phyloP scores from a whole-genome alignment of 805 yeast species.

The Henningerozyma blattae region DNA sequence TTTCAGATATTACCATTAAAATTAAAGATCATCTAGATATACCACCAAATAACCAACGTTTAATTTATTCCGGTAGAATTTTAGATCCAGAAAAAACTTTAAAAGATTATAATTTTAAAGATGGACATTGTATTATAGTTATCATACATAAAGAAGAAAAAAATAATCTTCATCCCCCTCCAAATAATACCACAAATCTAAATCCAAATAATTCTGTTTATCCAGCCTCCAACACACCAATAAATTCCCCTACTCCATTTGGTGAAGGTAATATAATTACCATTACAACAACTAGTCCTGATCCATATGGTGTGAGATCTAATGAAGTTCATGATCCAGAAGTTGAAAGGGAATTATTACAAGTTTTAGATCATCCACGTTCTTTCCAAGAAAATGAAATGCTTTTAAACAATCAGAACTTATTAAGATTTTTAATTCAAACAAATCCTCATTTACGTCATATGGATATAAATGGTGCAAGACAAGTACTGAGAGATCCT shows the following conservation, averaged over 20 bases:
- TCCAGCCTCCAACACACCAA: neutral
- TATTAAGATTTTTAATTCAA: neutral
- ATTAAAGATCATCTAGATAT: neutral
- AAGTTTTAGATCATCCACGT: neutral
- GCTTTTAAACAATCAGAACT: too few relatives aligned
- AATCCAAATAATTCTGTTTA: too few relatives aligned
- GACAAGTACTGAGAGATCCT: neutral
- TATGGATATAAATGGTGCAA: neutral
- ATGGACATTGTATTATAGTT: neutral
- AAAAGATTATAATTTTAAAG: neutral
- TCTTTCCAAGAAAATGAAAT: neutral
- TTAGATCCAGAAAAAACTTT: neutral
- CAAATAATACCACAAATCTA: too few relatives aligned
- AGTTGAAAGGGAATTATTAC: too few relatives aligned
- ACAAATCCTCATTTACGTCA: neutral
- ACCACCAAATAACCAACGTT: neutral
- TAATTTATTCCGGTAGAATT: neutral
- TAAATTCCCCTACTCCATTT: neutral
- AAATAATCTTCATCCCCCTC: too few relatives aligned
- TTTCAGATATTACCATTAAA: too few relatives aligned
- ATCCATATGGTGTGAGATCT: neutral
- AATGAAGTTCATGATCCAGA: neutral
- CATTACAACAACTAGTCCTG: neutral
- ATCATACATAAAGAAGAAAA: neutral
- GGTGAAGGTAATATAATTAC: neutral